phyloP scores from a whole-genome alignment of 2,329 filamentous ascomycete genomes.

The Phyllachora maydis region DNA sequence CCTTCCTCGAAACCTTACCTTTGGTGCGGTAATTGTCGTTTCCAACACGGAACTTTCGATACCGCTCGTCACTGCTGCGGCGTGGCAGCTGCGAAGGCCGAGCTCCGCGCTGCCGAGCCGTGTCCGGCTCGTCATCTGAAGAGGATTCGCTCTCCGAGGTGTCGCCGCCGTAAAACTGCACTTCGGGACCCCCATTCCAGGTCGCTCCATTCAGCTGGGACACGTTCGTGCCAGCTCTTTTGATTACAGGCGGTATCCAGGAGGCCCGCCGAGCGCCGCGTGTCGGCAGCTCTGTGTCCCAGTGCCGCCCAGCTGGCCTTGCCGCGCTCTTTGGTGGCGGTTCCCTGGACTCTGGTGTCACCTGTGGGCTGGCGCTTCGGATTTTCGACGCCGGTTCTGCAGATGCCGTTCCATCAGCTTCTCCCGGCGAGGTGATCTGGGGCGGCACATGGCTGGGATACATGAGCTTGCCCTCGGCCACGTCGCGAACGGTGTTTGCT shows the following conservation, averaged over 20 bases:
- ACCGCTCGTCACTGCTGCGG: slow-evolving; percentile 14
- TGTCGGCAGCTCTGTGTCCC: slow-evolving; percentile 6
- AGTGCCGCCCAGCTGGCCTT: slow-evolving; percentile 4
- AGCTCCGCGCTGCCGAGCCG: too few species aligned
- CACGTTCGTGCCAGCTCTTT: slow-evolving; percentile 8
- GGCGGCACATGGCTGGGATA: slow-evolving; percentile 14
- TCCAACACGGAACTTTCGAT: slow-evolving; percentile 33
- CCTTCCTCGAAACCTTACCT: slow-evolving; percentile 42
- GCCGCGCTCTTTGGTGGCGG: slow-evolving; percentile 1
- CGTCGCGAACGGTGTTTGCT: slow-evolving; percentile 13
- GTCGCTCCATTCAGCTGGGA: slow-evolving; percentile 11
- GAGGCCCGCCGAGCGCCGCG: slow-evolving; percentile 4
- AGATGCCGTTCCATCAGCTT: too few species aligned
- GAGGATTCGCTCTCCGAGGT: too few species aligned
- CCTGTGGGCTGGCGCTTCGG: too few species aligned
- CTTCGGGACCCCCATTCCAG: slow-evolving; percentile 5
- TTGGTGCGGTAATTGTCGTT: slow-evolving; percentile 45
- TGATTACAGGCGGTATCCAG: slow-evolving; percentile 4
- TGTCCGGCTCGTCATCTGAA: slow-evolving; percentile 10
- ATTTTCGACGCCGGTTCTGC: too few species aligned
- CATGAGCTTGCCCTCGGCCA: slow-evolving; percentile 10
- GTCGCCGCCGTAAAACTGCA: too few species aligned
- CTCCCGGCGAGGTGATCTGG: slow-evolving; percentile 5
- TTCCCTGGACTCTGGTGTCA: too few species aligned
- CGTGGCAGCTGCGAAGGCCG: too few species aligned